phyloP scores from a whole-genome alignment of 2,329 filamentous ascomycete genomes.

The Myriosclerotinia scirpicola region DNA sequence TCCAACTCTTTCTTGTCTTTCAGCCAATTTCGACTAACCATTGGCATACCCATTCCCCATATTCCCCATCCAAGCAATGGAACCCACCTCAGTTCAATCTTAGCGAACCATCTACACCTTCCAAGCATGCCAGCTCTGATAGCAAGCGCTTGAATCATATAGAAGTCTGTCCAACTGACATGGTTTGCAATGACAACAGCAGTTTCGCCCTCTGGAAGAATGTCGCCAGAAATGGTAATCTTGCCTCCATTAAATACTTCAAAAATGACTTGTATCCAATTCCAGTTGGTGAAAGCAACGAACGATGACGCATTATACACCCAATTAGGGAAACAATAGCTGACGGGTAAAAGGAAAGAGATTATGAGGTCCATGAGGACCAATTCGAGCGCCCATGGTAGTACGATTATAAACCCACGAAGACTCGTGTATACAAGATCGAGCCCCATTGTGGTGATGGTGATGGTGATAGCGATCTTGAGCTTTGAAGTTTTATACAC shows the following conservation, averaged over 20 bases:
- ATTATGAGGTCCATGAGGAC: slow-evolving; percentile 52
- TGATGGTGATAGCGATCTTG: no score
- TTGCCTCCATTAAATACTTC: slow-evolving; percentile 52
- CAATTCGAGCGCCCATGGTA: slow-evolving; percentile 56
- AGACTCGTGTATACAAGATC: slow-evolving; percentile 38
- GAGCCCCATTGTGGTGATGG: slow-evolving; percentile 1
- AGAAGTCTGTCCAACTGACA: slow-evolving; percentile 63
- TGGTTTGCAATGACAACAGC: slow-evolving; percentile 62
- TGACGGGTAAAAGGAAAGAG: slow-evolving; percentile 51
- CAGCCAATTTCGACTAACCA: slow-evolving; percentile 61
- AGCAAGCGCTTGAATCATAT: slow-evolving; percentile 61
- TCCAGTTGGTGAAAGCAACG: slow-evolving; percentile 56
- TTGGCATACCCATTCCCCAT: slow-evolving; percentile 64
- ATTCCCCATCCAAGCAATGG: slow-evolving; percentile 64
- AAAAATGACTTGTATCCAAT: slow-evolving; percentile 58
- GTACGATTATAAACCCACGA: slow-evolving; percentile 47
- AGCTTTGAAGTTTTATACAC: neutral
- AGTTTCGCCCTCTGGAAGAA: slow-evolving; percentile 54
- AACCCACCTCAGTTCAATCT: slow-evolving; percentile 57
- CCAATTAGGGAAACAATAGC: slow-evolving; percentile 48
- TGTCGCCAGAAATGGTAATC: slow-evolving; percentile 55
- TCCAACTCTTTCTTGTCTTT: slow-evolving; percentile 57
- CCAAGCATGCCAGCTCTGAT: slow-evolving; percentile 56
- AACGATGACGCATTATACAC: slow-evolving; percentile 56
- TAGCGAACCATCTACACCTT: slow-evolving; percentile 63